These are phyloP conservation scores for Calonectria henricotiae DNA, from an alignment of 2,329 filamentous ascomycete species.

Conservation along the genomic window DNA sequence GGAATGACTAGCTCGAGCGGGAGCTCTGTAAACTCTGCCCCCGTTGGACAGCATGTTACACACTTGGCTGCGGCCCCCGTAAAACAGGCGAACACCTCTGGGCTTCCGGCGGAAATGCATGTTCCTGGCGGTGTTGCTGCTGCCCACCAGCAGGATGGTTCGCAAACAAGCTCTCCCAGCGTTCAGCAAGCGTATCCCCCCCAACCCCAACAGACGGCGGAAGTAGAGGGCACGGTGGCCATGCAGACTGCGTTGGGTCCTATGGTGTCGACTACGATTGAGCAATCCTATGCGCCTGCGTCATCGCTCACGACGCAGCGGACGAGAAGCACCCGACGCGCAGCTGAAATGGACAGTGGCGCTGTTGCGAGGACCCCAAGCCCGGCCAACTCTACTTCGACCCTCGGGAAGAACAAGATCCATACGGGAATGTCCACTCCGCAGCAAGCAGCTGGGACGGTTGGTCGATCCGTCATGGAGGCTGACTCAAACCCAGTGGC, in stretches of 20 bases:
- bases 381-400: conserved; percentile 2
- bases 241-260: conserved; percentile 4
- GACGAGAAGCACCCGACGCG: background rate
- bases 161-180: background rate
- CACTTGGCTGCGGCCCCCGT: conserved; percentile 2
- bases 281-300: conserved; percentile 6
- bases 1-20: conserved; percentile 1
- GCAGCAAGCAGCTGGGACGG: background rate
- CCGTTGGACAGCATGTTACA: background rate
- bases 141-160: background rate
- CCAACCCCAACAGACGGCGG: background rate
- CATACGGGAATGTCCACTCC: background rate
- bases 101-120: background rate
- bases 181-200: background rate
- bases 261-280: conserved; percentile 10
- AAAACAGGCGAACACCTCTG: background rate
- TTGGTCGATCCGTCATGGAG: background rate
- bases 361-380: background rate
- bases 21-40: conserved; percentile 4
- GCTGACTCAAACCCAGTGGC: conserved; percentile 4
- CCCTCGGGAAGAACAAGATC: background rate
- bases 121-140: background rate
- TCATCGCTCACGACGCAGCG: background rate
- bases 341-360: conserved; percentile 17
- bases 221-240: conserved; percentile 24